Conservation (phyloP, 352 stramenopile genomes). For the Globisporangium radiosum region DNA sequence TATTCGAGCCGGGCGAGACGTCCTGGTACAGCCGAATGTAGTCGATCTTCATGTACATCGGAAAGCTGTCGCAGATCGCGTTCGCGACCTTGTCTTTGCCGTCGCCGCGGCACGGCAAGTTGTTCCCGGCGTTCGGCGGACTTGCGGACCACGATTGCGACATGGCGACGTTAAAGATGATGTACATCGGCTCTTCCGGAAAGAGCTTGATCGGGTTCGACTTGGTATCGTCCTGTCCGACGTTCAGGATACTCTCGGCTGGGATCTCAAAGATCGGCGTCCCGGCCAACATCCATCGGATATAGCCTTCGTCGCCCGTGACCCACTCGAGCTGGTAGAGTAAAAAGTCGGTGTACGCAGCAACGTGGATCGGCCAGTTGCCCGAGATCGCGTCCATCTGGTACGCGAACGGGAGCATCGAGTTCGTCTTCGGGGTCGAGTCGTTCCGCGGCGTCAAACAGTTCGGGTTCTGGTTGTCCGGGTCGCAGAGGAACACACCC, state of each 20-base stretch:
- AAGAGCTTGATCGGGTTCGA: constrained; percentile 54
- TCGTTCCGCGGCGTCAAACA: constrained; percentile 39
- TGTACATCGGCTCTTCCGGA: constrained; percentile 88
- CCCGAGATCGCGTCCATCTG: constrained; percentile 72
- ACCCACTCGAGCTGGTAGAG: constrained; percentile 72
- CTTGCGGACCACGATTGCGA: constrained; percentile 77
- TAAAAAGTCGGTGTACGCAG: constrained; percentile 53
- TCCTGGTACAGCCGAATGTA: constrained; percentile 80
- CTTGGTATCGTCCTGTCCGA: constrained; percentile 29
- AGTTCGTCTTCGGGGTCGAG: constrained; percentile 41
- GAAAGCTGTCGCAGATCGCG: constrained; percentile 75
- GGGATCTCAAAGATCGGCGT: constrained; percentile 69
- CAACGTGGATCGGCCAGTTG: constrained; percentile 62
- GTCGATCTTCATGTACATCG: constrained; percentile 84
- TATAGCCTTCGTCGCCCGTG: constrained; percentile 49
- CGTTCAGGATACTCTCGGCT: constrained; percentile 38
- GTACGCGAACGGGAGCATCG: constrained; percentile 57
- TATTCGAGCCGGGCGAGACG: constrained; percentile 25
- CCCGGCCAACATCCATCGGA: constrained; percentile 59
- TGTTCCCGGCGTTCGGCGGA: constrained; percentile 45
- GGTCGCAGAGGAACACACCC: constrained; percentile 54
- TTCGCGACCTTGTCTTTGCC: constrained; percentile 38
- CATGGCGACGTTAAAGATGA: constrained; percentile 93
- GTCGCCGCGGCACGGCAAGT: constrained; percentile 38
- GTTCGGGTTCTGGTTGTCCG: constrained; percentile 45